Percentiles rank a stretch among this genome's conserved stretches.
Conservation (phyloP, 164 flowering plant genomes). For the Taxillus chinensis region DNA sequence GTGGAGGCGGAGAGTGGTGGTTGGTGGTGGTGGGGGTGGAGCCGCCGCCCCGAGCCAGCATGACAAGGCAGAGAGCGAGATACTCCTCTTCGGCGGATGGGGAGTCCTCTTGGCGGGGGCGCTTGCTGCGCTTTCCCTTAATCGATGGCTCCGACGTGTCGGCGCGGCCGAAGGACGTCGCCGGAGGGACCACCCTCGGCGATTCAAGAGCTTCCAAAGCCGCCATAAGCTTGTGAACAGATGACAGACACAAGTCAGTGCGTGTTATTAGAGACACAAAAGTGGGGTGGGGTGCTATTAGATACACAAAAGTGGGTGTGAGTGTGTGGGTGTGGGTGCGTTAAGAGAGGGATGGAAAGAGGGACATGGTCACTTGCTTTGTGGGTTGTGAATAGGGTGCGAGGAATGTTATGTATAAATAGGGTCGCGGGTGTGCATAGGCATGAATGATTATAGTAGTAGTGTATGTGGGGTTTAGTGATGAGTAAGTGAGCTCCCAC, state of each 20-base stretch:
- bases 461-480: background rate
- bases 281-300: background rate
- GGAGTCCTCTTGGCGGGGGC: background rate
- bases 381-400: background rate
- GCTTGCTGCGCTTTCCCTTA: background rate
- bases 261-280: background rate
- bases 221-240: background rate
- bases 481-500: background rate
- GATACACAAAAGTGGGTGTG: background rate
- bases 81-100: slow-evolving; percentile 7
- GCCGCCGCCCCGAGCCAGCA: slow-evolving; percentile 30
- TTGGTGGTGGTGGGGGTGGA: background rate
- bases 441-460: background rate
- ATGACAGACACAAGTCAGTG: too few relatives aligned
- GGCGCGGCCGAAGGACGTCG: slow-evolving; percentile 1
- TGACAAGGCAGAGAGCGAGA: slow-evolving; percentile 36
- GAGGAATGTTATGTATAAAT: background rate
- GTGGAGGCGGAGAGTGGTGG: slow-evolving; percentile 8
- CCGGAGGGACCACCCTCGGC: background rate
- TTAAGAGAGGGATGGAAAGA: background rate
- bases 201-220: slow-evolving; percentile 1
- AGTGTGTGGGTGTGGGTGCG: background rate
- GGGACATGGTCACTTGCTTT: background rate
- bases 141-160: slow-evolving; percentile 5
- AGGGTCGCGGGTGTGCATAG: slow-evolving; percentile 4